A percentile compares a stretch with the other conserved stretches of the same genome.
phyloP scores from a whole-genome alignment of 2,329 filamentous ascomycete genomes.

The Paracamarosporium sp. region DNA sequence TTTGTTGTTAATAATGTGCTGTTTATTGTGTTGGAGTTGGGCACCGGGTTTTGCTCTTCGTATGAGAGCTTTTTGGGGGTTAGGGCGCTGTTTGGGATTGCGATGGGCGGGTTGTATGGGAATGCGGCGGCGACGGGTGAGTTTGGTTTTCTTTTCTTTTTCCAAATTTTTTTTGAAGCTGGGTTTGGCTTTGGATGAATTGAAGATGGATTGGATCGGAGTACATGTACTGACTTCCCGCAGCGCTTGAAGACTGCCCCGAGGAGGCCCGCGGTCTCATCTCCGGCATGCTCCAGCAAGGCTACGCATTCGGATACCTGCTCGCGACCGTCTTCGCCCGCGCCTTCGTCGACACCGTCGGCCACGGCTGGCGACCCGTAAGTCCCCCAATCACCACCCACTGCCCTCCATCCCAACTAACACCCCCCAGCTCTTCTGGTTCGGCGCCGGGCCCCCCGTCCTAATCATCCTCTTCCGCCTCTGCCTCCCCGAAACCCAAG shows the following conservation, averaged over 20 bases:
- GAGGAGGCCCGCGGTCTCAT: conserved; percentile 64
- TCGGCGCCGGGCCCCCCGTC: conserved; percentile 79
- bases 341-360: conserved; percentile 76
- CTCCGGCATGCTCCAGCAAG: conserved; percentile 68
- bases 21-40: conserved; percentile 67
- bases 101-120: conserved; percentile 69
- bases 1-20: conserved; percentile 67
- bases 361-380: conserved; percentile 77
- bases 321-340: conserved; percentile 63
- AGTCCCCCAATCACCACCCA: conserved; percentile 2
- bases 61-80: conserved; percentile 66
- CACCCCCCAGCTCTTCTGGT: conserved; percentile 74
- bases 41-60: conserved; percentile 64
- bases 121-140: conserved; percentile 64
- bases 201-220: too few species aligned
- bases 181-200: too few species aligned
- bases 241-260: conserved; percentile 67
- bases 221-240: conserved; percentile 12
- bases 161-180: too few species aligned
- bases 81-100: conserved; percentile 67
- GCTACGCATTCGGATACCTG: conserved; percentile 70
- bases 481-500: conserved; percentile 78
- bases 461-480: conserved; percentile 82
- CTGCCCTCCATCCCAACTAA: not conserved
- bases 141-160: not conserved